Conservation (phyloP, 305 asterid genomes). For the Fraxinus velutina region DNA sequence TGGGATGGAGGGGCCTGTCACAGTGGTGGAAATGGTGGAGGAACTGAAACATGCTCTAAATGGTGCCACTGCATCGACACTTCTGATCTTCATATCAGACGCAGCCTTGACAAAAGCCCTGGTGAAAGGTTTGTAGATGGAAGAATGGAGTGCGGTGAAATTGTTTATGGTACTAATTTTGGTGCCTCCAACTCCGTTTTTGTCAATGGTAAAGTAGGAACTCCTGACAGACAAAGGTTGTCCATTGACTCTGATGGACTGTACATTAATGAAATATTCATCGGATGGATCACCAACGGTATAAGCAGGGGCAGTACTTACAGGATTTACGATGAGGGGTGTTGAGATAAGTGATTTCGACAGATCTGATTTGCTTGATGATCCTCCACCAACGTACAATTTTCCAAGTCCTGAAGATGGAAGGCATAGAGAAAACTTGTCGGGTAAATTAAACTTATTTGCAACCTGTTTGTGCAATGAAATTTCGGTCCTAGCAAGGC, state of each 20-base stretch:
- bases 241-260: constrained; percentile 28
- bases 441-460: background rate
- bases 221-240: constrained; percentile 15
- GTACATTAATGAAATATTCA: constrained; percentile 43
- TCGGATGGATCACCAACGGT: constrained; percentile 31
- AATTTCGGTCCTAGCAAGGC: constrained; percentile 21
- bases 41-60: constrained; percentile 36
- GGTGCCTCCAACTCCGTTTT: constrained; percentile 36
- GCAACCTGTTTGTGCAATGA: constrained; percentile 37
- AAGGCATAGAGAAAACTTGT: constrained; percentile 35
- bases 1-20: constrained; percentile 30
- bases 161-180: constrained; percentile 39
- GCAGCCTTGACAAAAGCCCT: constrained; percentile 47
- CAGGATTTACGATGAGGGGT: constrained; percentile 36
- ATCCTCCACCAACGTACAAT: constrained; percentile 1
- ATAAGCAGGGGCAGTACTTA: constrained; percentile 26
- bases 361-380: constrained; percentile 1
- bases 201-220: constrained; percentile 30
- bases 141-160: constrained; percentile 31
- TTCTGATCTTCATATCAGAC: constrained; percentile 24
- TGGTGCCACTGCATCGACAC: constrained; percentile 34
- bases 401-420: constrained; percentile 35
- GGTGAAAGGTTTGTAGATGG: constrained; percentile 34
- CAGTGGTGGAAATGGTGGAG: constrained; percentile 23
- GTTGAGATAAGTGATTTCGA: constrained; percentile 18